These are phyloP conservation scores for Xylariaceae sp. DNA, from an alignment of 2,329 filamentous ascomycete species.

Conservation along the genomic window DNA sequence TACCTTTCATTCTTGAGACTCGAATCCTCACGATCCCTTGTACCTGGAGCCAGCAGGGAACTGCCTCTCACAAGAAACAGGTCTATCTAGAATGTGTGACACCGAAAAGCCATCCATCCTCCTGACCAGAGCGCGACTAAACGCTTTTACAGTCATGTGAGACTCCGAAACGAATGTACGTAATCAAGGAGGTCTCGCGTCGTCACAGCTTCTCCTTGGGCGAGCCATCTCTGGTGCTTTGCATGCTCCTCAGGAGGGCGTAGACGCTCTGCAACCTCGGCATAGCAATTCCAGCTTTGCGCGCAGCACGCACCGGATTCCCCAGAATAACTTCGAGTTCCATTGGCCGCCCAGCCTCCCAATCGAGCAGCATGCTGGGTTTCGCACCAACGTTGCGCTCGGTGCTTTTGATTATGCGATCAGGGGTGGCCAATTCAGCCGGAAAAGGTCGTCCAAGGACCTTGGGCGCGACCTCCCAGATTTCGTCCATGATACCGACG, in stretches of 20 bases:
- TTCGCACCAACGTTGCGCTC: constrained; percentile 59
- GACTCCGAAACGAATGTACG: not conserved
- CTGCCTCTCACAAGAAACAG: not conserved
- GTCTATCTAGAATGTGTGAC: not conserved
- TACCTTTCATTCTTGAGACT: no score
- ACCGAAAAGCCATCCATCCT: not conserved
- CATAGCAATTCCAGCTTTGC: constrained; percentile 58
- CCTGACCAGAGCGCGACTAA: not conserved
- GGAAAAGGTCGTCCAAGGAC: constrained; percentile 60
- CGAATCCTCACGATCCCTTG: no score
- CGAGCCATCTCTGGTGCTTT: constrained; percentile 44
- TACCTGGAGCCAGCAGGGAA: not conserved
- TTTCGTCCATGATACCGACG: constrained; percentile 63
- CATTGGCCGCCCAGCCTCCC: constrained; percentile 60
- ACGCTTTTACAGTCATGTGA: not conserved
- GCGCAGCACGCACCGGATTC: constrained; percentile 62
- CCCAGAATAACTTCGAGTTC: constrained; percentile 69
- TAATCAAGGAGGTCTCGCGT: not conserved
- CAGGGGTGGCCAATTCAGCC: constrained; percentile 53
- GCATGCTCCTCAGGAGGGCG: constrained; percentile 58
- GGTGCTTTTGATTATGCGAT: constrained; percentile 58
- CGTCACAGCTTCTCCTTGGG: constrained; percentile 35
- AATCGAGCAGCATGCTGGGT: constrained; percentile 65
- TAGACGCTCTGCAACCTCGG: constrained; percentile 62
- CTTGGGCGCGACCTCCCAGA: constrained; percentile 57